These are phyloP conservation scores for Nigrospora osmanthi DNA, from an alignment of 2,329 filamentous ascomycete species.

Conservation along the genomic window DNA sequence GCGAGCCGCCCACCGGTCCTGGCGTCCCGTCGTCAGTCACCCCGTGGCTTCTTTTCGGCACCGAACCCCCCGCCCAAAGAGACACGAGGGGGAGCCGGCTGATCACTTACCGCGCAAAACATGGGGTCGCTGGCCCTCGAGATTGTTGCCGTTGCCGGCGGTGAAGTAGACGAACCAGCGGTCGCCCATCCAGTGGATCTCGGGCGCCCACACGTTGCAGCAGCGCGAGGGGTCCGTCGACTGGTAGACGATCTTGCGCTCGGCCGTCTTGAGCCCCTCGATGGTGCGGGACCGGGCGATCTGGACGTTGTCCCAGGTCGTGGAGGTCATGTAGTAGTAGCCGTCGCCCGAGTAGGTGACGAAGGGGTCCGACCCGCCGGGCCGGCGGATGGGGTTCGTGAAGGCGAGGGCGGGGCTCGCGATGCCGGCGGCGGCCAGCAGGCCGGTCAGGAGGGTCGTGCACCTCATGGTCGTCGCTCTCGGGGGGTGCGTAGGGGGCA, in stretches of 20 bases:
- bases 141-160: constrained; percentile 26
- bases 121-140: constrained; percentile 42
- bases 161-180: constrained; percentile 48
- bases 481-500: too few species aligned
- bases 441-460: constrained; percentile 5
- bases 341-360: constrained; percentile 39
- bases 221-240: constrained; percentile 36
- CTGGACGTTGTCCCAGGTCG: constrained; percentile 46
- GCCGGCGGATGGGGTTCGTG: constrained; percentile 42
- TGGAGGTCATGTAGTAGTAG: constrained; percentile 50
- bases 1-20: too few species aligned
- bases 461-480: too few species aligned
- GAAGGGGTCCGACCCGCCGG: constrained; percentile 43
- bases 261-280: constrained; percentile 44
- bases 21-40: too few species aligned
- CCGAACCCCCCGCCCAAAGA: too few species aligned
- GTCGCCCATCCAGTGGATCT: constrained; percentile 41
- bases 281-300: constrained; percentile 47
- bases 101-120: constrained; percentile 37
- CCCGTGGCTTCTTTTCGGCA: too few species aligned
- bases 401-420: constrained; percentile 23
- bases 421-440: constrained; percentile 9
- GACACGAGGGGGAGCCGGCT: too few species aligned
- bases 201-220: constrained; percentile 52
- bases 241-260: constrained; percentile 41